Evolutionary conservation across 2,329 filamentous ascomycete species (phyloP), one percentile per base, ranked within the genome.

Genomic region (Plectosphaerella plurivora): DNA sequence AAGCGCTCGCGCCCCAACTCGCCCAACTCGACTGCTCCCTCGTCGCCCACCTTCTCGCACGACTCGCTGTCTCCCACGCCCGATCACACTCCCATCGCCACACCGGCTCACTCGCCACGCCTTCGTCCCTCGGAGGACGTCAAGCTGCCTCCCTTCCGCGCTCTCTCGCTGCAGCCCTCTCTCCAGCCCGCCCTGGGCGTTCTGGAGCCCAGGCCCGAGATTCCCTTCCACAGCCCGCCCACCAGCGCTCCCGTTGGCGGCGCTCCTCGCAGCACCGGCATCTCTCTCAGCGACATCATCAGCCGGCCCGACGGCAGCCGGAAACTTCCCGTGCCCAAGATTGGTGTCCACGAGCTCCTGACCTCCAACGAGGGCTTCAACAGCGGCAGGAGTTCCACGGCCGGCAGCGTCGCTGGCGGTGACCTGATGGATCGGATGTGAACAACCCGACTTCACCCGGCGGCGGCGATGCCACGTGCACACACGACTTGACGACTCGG

Each of bases 1-100:
- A 97, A 97, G 78, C 86, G 91, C 57, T 97, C 93, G 55, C 79
- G 93, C 61, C 93, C 94, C 44, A 94, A 92, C 68, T 97, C 93
- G 36, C 94, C 93, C 50, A 91, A 95, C 72, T 97, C 92, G 9
- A 97, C 93, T 2, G 93, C 93, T 47, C 94, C 94, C 18, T 96
- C 93, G 24, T 97, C 93, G 33, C 93, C 93, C 24, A 97, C 92
- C 4, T 96, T 97, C 69, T 97, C 93, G 2, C 91, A 97, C 72
- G 91, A 96, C 70, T 97, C 93, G 11, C 81, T 93, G 46, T 97
- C 93, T 10, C 94, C 93, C 5, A 99, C 93, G 2, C 94, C 93
- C 11, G 93, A 97, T 65, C 92, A 97, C 75, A 97, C 94, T n/a
- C 93, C 93, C n/a, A 84, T 97, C 52, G 93, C 92, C 25, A 99